phyloP scores from a whole-genome alignment of 2,329 filamentous ascomycete genomes.

The Aspergillus sp. region DNA sequence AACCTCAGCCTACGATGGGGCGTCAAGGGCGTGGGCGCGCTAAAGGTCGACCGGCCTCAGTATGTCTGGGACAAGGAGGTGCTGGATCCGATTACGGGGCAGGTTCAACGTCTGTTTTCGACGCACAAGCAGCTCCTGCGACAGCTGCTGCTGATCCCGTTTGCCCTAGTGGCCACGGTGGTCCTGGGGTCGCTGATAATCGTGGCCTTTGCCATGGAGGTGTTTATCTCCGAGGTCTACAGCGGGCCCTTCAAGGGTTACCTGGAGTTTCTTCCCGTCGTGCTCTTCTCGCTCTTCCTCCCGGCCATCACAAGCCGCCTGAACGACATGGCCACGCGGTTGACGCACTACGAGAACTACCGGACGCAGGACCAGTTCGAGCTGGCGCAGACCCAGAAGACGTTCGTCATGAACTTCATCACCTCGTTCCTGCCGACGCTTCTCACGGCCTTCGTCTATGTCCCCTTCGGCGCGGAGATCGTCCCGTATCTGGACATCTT shows the following conservation, averaged over 20 bases:
- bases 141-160: slow-evolving; percentile 75
- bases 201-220: slow-evolving; percentile 81
- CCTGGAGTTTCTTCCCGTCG: slow-evolving; percentile 75
- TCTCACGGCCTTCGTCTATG: slow-evolving; percentile 86
- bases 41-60: slow-evolving; percentile 66
- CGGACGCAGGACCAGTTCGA: slow-evolving; percentile 78
- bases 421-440: slow-evolving; percentile 90
- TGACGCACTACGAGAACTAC: slow-evolving; percentile 87
- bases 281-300: slow-evolving; percentile 71
- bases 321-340: slow-evolving; percentile 62
- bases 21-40: slow-evolving; percentile 70
- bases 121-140: slow-evolving; percentile 63
- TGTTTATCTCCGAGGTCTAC: slow-evolving; percentile 93
- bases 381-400: slow-evolving; percentile 77
- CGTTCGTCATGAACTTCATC: slow-evolving; percentile 94
- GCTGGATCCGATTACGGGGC: slow-evolving; percentile 72
- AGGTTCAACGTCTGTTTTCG: slow-evolving; percentile 66
- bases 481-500: slow-evolving; percentile 82
- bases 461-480: slow-evolving; percentile 77
- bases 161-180: slow-evolving; percentile 63
- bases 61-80: slow-evolving; percentile 71
- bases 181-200: slow-evolving; percentile 75
- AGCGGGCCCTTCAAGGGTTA: slow-evolving; percentile 77
- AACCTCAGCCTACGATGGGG: slow-evolving; percentile 84
- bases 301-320: slow-evolving; percentile 69